Conservation (phyloP, 352 stramenopile genomes). For the Phytophthora pluvialis region DNA sequence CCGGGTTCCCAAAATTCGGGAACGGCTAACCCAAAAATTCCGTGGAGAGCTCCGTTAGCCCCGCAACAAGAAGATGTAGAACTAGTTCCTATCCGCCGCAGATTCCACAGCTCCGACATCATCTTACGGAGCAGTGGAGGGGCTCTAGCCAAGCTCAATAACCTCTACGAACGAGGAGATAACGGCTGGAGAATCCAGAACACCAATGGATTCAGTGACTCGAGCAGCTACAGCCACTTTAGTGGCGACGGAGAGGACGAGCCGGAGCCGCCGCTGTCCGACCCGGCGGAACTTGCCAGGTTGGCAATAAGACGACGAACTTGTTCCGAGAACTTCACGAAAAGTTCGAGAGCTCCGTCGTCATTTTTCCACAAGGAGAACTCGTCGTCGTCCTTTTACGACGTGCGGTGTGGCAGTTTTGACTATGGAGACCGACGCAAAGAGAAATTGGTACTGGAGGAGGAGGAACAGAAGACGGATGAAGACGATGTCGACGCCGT, state of each 20-base stretch:
- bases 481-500: conserved; percentile 24
- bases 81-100: conserved; percentile 38
- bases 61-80: conserved; percentile 16
- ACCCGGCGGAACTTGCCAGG: conserved; percentile 24
- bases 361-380: conserved; percentile 33
- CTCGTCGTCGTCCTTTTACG: conserved; percentile 23
- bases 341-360: conserved; percentile 28
- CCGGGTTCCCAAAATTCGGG: conserved; percentile 11
- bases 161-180: conserved; percentile 17
- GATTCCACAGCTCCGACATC: conserved; percentile 73
- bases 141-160: conserved; percentile 19
- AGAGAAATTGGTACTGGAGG: conserved; percentile 14
- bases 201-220: conserved; percentile 22
- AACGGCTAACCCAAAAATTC: conserved; percentile 6
- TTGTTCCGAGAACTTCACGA: conserved; percentile 50
- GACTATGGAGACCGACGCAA: conserved; percentile 15
- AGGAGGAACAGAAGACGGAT: conserved; percentile 38
- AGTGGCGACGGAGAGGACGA: conserved; percentile 25
- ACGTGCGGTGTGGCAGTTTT: not conserved
- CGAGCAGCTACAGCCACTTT: conserved; percentile 23
- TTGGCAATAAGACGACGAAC: conserved; percentile 33
- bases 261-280: conserved; percentile 31
- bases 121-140: conserved; percentile 33
- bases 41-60: conserved; percentile 11
- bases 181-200: conserved; percentile 17